Percentiles rank a stretch among this genome's conserved stretches.
phyloP scores from a whole-genome alignment of 306 rosid species.

The Quillaja saponaria region DNA sequence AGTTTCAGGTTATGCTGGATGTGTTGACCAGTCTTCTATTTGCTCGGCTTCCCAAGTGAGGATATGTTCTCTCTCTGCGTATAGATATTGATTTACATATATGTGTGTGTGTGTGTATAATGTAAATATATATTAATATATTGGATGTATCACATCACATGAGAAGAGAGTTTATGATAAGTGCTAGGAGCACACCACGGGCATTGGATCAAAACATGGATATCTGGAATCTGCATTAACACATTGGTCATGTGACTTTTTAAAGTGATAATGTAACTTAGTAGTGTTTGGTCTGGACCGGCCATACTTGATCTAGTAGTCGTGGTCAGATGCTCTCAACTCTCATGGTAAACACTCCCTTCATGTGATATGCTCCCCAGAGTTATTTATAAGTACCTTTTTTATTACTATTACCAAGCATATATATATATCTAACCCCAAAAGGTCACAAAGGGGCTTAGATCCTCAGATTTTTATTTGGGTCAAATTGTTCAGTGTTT shows the following conservation, averaged over 20 bases:
- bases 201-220: too few relatives aligned
- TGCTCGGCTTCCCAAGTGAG: constrained; percentile 94
- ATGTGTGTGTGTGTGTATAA: too few relatives aligned
- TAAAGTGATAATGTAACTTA: too few relatives aligned
- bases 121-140: too few relatives aligned
- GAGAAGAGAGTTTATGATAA: too few relatives aligned
- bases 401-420: constrained; percentile 15
- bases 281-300: too few relatives aligned
- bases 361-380: not conserved
- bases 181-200: too few relatives aligned
- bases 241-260: too few relatives aligned
- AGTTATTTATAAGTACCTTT: not conserved
- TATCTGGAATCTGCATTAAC: too few relatives aligned
- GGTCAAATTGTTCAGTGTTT: constrained; percentile 20
- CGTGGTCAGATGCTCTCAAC: not conserved
- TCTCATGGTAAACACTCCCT: too few relatives aligned
- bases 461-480: constrained; percentile 4
- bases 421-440: constrained; percentile 7
- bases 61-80: constrained; percentile 24
- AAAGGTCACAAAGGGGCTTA: not conserved
- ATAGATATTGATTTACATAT: too few relatives aligned
- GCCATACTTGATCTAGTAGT: not conserved
- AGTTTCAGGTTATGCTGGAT: constrained; percentile 95
- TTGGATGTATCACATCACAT: too few relatives aligned
- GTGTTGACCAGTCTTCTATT: constrained; percentile 92